These are phyloP conservation scores for Cinchona pubescens DNA, from an alignment of 257 asterid genomes.

Conservation along the genomic window DNA sequence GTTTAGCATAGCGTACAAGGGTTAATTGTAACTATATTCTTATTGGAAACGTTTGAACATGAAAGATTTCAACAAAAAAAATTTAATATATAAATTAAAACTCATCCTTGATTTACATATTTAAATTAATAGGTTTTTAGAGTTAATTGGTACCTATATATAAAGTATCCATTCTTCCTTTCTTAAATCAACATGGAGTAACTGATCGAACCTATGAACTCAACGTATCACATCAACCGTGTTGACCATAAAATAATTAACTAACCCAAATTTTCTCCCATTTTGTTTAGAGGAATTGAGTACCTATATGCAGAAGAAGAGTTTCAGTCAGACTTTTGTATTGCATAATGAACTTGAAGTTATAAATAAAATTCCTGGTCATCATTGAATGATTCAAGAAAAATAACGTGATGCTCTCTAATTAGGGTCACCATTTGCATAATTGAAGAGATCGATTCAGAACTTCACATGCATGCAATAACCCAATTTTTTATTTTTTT, in stretches of 20 bases:
- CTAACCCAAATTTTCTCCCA: not conserved
- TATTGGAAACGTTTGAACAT: too few species aligned
- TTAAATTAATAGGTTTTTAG: too few species aligned
- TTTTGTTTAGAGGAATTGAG: not conserved
- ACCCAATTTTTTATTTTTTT: too few species aligned
- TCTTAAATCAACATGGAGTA: too few species aligned
- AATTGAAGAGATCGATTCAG: not conserved
- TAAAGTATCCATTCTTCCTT: too few species aligned
- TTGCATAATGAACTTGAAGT: not conserved
- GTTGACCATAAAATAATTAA: not conserved
- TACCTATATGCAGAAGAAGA: not conserved
- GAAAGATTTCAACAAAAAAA: too few species aligned
- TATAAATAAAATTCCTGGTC: not conserved
- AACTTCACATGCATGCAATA: not conserved
- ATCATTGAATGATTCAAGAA: constrained; percentile 8
- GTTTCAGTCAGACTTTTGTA: not conserved
- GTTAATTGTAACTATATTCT: too few species aligned
- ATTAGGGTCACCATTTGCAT: constrained; percentile 11
- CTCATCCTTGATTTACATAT: too few species aligned
- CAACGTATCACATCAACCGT: not conserved
- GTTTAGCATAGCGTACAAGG: too few species aligned
- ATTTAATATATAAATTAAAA: too few species aligned
- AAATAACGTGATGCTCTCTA: not conserved
- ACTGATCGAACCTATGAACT: too few species aligned
- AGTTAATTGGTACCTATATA: too few species aligned